These are phyloP conservation scores for Rhodamnia argentea DNA, from an alignment of 345 rosid species.

Conservation along the genomic window DNA sequence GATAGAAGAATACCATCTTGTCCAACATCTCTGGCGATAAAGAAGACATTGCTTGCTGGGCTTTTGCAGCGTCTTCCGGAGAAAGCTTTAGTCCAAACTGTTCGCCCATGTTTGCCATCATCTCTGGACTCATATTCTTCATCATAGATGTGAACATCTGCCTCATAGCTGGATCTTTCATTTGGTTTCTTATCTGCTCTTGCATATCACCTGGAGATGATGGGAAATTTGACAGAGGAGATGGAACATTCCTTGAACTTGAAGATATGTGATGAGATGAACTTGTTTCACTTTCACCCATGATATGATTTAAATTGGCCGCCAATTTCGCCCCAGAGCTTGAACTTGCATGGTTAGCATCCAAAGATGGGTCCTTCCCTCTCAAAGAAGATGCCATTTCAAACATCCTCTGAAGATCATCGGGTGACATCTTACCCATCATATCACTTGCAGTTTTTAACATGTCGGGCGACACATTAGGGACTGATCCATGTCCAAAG, in stretches of 20 bases:
- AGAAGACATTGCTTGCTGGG: slow-evolving; percentile 89
- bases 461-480: slow-evolving; percentile 67
- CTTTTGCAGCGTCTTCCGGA: slow-evolving; percentile 75
- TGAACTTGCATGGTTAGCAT: slow-evolving; percentile 7
- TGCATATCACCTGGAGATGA: slow-evolving; percentile 62
- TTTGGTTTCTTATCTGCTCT: slow-evolving; percentile 85
- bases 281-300: slow-evolving; percentile 32
- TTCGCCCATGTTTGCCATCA: slow-evolving; percentile 94
- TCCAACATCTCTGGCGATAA: slow-evolving; percentile 77
- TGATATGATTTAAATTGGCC: slow-evolving; percentile 18
- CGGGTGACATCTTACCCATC: slow-evolving; percentile 70
- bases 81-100: slow-evolving; percentile 85
- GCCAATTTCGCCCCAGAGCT: slow-evolving; percentile 10
- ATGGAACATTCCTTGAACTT: slow-evolving; percentile 30
- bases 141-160: slow-evolving; percentile 90
- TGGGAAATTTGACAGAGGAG: slow-evolving; percentile 29
- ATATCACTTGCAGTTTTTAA: slow-evolving; percentile 72
- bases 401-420: slow-evolving; percentile 82
- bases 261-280: slow-evolving; percentile 28
- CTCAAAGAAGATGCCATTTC: slow-evolving; percentile 62
- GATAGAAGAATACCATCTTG: slow-evolving; percentile 49
- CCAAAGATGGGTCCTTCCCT: slow-evolving; percentile 23
- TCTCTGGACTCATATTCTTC: slow-evolving; percentile 85
- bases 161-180: slow-evolving; percentile 92
- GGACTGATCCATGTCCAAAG: slow-evolving; percentile 28